Evolutionary conservation across 73 alveolate genomes (phyloP).

Genomic region (Symbiodinium pilosum): DNA sequence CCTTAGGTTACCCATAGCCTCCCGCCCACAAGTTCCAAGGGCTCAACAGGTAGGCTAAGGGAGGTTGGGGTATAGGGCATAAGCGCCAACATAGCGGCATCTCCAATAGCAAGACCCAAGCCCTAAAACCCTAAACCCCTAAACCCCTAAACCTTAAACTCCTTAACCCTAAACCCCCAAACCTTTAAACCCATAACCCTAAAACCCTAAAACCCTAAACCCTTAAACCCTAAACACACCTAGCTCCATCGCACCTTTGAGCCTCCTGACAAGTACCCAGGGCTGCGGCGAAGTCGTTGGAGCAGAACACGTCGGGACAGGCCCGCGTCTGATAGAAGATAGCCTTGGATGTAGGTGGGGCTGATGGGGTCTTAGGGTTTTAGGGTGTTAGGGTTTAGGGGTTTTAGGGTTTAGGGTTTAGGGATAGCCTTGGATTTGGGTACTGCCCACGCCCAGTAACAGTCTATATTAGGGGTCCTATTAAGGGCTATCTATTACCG

Average conservation of each 20-base stretch:
- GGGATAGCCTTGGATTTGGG: too few relatives aligned
- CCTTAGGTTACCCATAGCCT: not conserved
- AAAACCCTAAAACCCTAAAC: not conserved
- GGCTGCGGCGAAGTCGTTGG: not conserved
- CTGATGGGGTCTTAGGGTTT: too few relatives aligned
- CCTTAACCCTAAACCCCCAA: not conserved
- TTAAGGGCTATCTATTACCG: not conserved
- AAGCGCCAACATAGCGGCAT: not conserved
- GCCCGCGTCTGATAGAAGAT: conserved; percentile 17
- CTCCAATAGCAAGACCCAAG: not conserved
- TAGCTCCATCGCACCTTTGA: not conserved
- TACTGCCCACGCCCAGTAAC: too few relatives aligned
- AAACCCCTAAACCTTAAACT: not conserved
- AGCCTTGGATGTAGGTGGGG: not conserved
- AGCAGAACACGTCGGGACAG: not conserved
- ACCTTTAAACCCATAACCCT: not conserved
- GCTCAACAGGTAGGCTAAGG: not conserved
- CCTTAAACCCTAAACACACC: not conserved
- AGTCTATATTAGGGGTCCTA: too few relatives aligned
- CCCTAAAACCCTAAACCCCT: not conserved
- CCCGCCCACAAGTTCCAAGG: not conserved
- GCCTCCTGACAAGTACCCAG: not conserved
- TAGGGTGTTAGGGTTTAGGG: not conserved
- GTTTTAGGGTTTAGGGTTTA: not conserved
- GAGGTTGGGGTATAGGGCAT: not conserved